phyloP scores from a whole-genome alignment of 108 stramenopile genomes.

The Seminavis robusta region DNA sequence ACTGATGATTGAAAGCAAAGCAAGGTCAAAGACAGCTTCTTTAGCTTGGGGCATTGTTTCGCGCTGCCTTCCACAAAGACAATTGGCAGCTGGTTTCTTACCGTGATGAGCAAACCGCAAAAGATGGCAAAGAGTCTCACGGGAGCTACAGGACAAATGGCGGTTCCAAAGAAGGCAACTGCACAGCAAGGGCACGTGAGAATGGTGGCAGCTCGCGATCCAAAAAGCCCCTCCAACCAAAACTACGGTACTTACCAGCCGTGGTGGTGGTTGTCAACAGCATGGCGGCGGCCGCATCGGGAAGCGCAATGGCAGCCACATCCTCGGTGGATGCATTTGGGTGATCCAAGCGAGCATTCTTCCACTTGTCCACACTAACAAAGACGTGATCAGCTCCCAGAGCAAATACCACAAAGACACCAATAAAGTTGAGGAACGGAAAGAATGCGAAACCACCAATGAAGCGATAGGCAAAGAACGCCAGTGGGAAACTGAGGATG shows the following conservation, averaged over 20 bases:
- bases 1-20: too few species aligned
- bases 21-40: too few species aligned
- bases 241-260: not conserved
- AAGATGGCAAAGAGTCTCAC: conserved; percentile 51
- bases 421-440: conserved; percentile 65
- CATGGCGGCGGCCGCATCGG: conserved; percentile 54
- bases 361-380: conserved; percentile 60
- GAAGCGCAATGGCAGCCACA: conserved; percentile 45
- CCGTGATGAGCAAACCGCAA: conserved; percentile 53
- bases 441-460: conserved; percentile 46
- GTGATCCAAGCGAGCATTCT: conserved; percentile 33
- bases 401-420: conserved; percentile 55
- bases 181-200: too few species aligned
- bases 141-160: conserved; percentile 47
- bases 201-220: not conserved
- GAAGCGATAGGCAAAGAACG: conserved; percentile 55
- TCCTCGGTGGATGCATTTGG: conserved; percentile 27
- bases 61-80: too few species aligned
- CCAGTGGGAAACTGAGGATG: conserved; percentile 43
- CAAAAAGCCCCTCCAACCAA: not conserved
- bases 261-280: conserved; percentile 52
- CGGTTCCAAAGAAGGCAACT: conserved; percentile 58
- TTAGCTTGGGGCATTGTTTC: too few species aligned
- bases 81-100: too few species aligned
- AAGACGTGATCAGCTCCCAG: conserved; percentile 58